phyloP scores from a whole-genome alignment of 371 early-diverging fungal species.

The Dichotomocladium elegans region DNA sequence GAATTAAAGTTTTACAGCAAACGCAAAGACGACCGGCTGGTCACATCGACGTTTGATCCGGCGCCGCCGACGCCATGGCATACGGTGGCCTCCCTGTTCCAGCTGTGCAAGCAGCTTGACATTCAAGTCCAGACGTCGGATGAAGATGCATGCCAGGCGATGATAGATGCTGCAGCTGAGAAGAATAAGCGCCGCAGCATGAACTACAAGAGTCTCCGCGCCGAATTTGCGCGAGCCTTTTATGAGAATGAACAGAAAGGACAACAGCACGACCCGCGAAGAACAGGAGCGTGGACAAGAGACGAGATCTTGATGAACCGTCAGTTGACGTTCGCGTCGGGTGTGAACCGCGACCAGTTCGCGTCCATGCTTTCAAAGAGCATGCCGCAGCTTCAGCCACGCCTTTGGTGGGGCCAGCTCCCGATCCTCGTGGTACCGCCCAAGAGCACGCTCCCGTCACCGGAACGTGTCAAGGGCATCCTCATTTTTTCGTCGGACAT shows the following conservation, averaged over 20 bases:
- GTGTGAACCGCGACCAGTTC: conserved; percentile 12
- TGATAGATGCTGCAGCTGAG: not conserved
- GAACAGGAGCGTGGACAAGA: not conserved
- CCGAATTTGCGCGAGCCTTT: conserved; percentile 35
- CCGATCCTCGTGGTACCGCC: conserved; percentile 20
- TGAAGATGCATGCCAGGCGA: not conserved
- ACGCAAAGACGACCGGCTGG: not conserved
- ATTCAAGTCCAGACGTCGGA: conserved; percentile 3
- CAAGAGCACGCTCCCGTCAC: not conserved
- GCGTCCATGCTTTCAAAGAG: conserved; percentile 11
- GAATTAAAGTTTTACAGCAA: conserved; percentile 8
- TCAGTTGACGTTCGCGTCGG: conserved; percentile 21
- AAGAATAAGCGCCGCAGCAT: not conserved
- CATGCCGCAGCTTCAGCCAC: conserved; percentile 27
- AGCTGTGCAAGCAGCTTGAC: conserved; percentile 1
- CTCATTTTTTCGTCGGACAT: conserved; percentile 13
- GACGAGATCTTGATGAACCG: conserved; percentile 15
- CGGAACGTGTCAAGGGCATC: conserved; percentile 8
- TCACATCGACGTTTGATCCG: not conserved
- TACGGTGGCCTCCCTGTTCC: not conserved
- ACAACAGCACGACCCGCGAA: not conserved
- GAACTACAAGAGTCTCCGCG: conserved; percentile 8
- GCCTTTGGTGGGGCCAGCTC: conserved; percentile 36
- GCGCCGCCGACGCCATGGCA: not conserved
- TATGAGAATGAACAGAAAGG: conserved; percentile 5